A percentile compares a stretch with the other conserved stretches of the same genome.
These are phyloP conservation scores for Sugiyamaella japonica DNA, from an alignment of 1,139 yeast species.

Conservation along the genomic window DNA sequence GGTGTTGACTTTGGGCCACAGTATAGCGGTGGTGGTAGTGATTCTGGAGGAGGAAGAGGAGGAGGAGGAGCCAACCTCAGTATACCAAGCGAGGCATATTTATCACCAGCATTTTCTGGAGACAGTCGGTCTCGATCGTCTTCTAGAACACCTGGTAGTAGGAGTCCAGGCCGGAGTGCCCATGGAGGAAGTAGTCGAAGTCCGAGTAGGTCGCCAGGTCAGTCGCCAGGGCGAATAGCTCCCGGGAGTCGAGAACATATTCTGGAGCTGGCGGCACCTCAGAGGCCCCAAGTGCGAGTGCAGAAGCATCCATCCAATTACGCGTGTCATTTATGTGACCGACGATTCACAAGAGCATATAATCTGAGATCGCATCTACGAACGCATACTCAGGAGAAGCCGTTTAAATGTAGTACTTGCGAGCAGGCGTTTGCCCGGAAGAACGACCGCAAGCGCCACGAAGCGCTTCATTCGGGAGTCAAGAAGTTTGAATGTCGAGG, in stretches of 20 bases:
- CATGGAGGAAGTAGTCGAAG: constrained; percentile 8
- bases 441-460: constrained; percentile 92
- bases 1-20: background rate
- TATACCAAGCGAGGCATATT: constrained; percentile 7
- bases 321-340: constrained; percentile 83
- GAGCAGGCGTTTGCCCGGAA: constrained; percentile 95
- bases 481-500: constrained; percentile 87
- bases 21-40: background rate
- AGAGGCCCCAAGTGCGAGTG: constrained; percentile 49
- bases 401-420: constrained; percentile 81
- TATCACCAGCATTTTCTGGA: constrained; percentile 5
- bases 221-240: constrained; percentile 5
- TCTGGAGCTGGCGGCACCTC: constrained; percentile 40
- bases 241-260: constrained; percentile 37
- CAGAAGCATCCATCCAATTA: constrained; percentile 79
- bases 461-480: constrained; percentile 88
- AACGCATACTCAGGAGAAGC: constrained; percentile 93
- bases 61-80: background rate
- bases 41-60: too few relatives aligned
- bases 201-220: constrained; percentile 9
- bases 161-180: constrained; percentile 3
- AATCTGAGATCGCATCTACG: constrained; percentile 87
- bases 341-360: constrained; percentile 87
- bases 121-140: constrained; percentile 1
- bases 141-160: constrained; percentile 9